These are phyloP conservation scores for Leccinum pachyderme DNA, from an alignment of 1,284 basidiomycete species.

Conservation along the genomic window DNA sequence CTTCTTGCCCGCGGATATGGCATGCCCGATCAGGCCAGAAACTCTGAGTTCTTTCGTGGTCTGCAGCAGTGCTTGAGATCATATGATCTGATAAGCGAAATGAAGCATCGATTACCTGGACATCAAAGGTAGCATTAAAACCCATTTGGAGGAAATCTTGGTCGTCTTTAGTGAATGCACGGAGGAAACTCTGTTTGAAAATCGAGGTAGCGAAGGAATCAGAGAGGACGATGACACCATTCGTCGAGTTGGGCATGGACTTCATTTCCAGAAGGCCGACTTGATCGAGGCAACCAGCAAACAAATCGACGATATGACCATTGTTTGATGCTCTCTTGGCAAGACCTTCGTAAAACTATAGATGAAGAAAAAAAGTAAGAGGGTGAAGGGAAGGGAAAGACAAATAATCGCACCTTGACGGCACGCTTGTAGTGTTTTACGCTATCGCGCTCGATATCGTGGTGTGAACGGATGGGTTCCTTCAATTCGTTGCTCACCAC, in stretches of 20 bases:
- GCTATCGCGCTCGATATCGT: slow-evolving; percentile 97
- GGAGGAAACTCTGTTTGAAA: slow-evolving; percentile 97
- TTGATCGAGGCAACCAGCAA: slow-evolving; percentile 97
- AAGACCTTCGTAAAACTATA: slow-evolving; percentile 91
- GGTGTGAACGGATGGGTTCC: slow-evolving; percentile 98
- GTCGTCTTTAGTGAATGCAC: slow-evolving; percentile 93
- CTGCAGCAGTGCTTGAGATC: slow-evolving; percentile 39
- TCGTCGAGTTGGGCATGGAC: slow-evolving; percentile 91
- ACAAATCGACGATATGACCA: slow-evolving; percentile 94
- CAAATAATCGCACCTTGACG: slow-evolving; percentile 64
- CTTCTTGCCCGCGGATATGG: slow-evolving; percentile 96
- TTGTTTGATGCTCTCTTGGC: slow-evolving; percentile 94
- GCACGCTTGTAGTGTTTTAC: slow-evolving; percentile 98
- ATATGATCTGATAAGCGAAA: not conserved
- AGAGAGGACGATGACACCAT: slow-evolving; percentile 94
- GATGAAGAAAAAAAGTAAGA: slow-evolving; percentile 8
- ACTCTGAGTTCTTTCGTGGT: slow-evolving; percentile 99
- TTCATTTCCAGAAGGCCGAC: slow-evolving; percentile 99
- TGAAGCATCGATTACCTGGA: slow-evolving; percentile 61
- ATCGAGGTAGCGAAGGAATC: slow-evolving; percentile 99
- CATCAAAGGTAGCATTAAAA: slow-evolving; percentile 98
- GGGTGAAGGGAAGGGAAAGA: not conserved
- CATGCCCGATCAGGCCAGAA: slow-evolving; percentile 96
- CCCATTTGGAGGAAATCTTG: slow-evolving; percentile 95
- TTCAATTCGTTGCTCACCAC: slow-evolving; percentile 95